Evolutionary conservation across 306 rosid genomes (phyloP), one percentile per base, ranked within the genome.

Genomic region (Sindora glabra): DNA sequence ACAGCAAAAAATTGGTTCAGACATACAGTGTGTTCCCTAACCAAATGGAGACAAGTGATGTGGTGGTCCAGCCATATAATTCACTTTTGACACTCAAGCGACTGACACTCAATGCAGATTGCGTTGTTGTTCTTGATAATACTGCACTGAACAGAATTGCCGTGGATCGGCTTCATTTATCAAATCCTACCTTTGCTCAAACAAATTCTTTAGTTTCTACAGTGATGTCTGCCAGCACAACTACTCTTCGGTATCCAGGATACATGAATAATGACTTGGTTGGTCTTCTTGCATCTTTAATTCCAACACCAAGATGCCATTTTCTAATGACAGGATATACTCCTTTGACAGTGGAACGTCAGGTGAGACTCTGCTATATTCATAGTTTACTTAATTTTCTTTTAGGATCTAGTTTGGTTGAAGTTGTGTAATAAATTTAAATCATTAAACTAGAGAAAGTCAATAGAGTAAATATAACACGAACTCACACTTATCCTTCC

Each of bases 1-100:
- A 92, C 84, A 92, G 99, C 86, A 92, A 92, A 82, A 92, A 92
- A 56, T 72, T 92, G 74, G 96, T 92, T 33, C 99, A 92, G 86
- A 92, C 99, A 22, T 92, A 89, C 74, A 92, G 96, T 78, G 99
- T 92, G 27, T 92, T 92, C 50, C 99, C 99, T 66, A 92, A 92
- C 77, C 99, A 92, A 82, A 92, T 92, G 99, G 99, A 86, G 82
- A 92, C 99, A 13, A 92, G 96, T 78, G 99, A 92, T 73, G 99
- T 92, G 74, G 99, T 92, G 72, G 99, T 89, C 71, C 99, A 92
- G 68, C 99, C 99, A 13, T 92, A 92, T 80, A 92, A 92, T 78
- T 92, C 99, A 33, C 96, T 92, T 78, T 79, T 89, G 78, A 92
- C 99, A 7, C 95, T 92, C 56, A 92, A 89, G 82, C 83, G 99